Evolutionary conservation across 352 stramenopile genomes (phyloP).

Genomic region (Globisporangium heterothallicum): DNA sequence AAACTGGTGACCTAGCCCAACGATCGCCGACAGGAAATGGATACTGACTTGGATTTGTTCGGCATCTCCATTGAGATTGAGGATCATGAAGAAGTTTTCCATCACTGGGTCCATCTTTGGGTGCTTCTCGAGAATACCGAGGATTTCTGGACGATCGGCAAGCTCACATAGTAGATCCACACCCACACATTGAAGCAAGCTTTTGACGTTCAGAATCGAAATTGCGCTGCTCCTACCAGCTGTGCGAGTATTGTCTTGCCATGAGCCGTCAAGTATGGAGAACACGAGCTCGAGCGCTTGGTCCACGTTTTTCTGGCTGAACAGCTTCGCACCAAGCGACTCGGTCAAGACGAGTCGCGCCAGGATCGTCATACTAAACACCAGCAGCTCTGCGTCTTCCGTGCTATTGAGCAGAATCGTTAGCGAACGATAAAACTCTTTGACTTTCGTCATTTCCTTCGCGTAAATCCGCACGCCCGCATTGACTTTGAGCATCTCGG

Average conservation of each 20-base stretch:
- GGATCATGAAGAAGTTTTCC: conserved; percentile 46
- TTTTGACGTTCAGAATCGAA: conserved; percentile 30
- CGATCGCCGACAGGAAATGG: conserved; percentile 55
- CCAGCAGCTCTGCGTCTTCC: conserved; percentile 62
- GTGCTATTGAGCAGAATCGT: conserved; percentile 81
- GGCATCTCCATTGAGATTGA: conserved; percentile 64
- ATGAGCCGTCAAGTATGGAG: conserved; percentile 61
- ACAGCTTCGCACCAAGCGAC: conserved; percentile 72
- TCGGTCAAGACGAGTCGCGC: conserved; percentile 67
- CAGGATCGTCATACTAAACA: conserved; percentile 76
- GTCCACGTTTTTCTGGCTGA: conserved; percentile 76
- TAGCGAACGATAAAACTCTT: conserved; percentile 75
- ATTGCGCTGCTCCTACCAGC: conserved; percentile 1
- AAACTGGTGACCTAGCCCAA: conserved; percentile 52
- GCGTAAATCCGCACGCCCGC: conserved; percentile 69
- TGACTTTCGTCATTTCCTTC: conserved; percentile 76
- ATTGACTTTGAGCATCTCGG: conserved; percentile 63
- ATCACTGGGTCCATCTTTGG: conserved; percentile 39
- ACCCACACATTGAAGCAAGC: conserved; percentile 48
- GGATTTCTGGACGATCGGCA: conserved; percentile 46
- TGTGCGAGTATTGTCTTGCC: conserved; percentile 21
- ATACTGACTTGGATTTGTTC: conserved; percentile 54
- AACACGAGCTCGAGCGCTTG: conserved; percentile 70
- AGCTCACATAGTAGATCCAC: conserved; percentile 70
- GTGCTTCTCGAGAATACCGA: conserved; percentile 43